Percentiles rank a stretch among this genome's conserved stretches.
Conservation (phyloP, 2,329 filamentous ascomycete genomes). For the Taxawa tesnikishii region DNA sequence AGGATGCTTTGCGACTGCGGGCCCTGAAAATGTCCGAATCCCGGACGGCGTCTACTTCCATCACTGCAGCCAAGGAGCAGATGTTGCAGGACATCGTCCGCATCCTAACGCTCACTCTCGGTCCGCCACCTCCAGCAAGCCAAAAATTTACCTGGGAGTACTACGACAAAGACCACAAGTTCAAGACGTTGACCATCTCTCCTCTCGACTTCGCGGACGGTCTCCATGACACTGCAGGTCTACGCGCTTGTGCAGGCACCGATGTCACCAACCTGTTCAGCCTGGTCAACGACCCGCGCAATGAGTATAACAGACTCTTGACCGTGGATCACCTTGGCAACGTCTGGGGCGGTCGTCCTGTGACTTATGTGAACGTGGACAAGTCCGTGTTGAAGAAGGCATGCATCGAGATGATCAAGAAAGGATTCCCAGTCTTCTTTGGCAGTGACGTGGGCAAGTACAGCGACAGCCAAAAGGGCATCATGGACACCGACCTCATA, state of each 20-base stretch:
- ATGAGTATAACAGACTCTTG: slow-evolving; percentile 58
- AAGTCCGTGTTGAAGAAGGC: slow-evolving; percentile 61
- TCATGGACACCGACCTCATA: slow-evolving; percentile 69
- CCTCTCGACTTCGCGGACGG: slow-evolving; percentile 62
- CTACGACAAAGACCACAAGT: slow-evolving; percentile 54
- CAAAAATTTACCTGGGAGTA: slow-evolving; percentile 71
- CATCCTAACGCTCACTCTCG: slow-evolving; percentile 71
- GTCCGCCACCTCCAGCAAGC: slow-evolving; percentile 59
- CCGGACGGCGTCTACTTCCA: slow-evolving; percentile 21
- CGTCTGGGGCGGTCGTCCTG: slow-evolving; percentile 59
- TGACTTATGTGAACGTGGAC: slow-evolving; percentile 75
- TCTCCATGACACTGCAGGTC: slow-evolving; percentile 45
- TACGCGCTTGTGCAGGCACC: slow-evolving; percentile 45
- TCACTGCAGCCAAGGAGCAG: slow-evolving; percentile 48
- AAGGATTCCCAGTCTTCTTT: slow-evolving; percentile 75
- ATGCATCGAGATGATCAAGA: slow-evolving; percentile 64
- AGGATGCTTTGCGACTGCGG: slow-evolving; percentile 66
- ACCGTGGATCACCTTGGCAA: slow-evolving; percentile 73
- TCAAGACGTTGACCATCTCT: slow-evolving; percentile 50
- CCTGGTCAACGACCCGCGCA: slow-evolving; percentile 74
- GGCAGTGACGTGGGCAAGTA: slow-evolving; percentile 81
- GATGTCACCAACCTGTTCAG: slow-evolving; percentile 62
- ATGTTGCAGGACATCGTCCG: slow-evolving; percentile 73
- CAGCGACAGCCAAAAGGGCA: slow-evolving; percentile 52
- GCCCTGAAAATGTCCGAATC: slow-evolving; percentile 31